Base-by-base conservation (phyloP, 768 basidiomycete species). In the Leucocoprinus leucothites region DNA sequence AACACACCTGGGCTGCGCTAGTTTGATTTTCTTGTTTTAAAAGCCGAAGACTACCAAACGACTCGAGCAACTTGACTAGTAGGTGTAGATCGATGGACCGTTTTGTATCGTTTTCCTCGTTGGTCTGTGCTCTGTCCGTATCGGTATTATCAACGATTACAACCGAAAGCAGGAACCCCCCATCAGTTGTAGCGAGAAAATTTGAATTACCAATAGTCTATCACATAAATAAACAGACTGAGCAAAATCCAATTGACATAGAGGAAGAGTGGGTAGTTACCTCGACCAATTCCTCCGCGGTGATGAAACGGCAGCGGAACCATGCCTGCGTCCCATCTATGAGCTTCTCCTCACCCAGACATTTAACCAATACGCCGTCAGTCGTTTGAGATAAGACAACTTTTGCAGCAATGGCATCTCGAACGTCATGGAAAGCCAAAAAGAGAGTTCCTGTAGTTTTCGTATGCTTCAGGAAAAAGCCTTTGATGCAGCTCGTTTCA, bases 361-460 rank as follows among this genome's bases (percentile, higher is more conserved):
- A 73, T 25, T 60, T 59, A 4, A 66, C 66, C 47, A 74, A 57
- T 1, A 63, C 58, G 16, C 64, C 70, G 4, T 54, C 53, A 7
- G 67, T 60, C 19, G 64, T 68, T 16, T 57, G 57, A 6, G 72
- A 71, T 41, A 83, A 68, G n/a, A 76, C 59, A 9, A 60, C 63
- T 47, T 76, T 74, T 25, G 81, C 81, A 5, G 71, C 73, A 38
- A 71, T 71, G 2, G 84, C 79, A 47, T 84, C 71, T 48, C 85
- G 77, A 42, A 78, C 65, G 59, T 89, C 85, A 66, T 77, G 81
- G 59, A 87, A 87, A 6, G 83, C 79, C 18, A 85, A 58, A 57
- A 86, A 72, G 43, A 87, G 69, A 41, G 80, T 68, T 6, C 84
- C 84, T 35, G 80, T 71, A 9, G 73, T 72, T 47, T 73, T 70